A percentile compares a stretch with the other conserved stretches of the same genome.
phyloP scores from a whole-genome alignment of 225 moss, liverwort and hornwort species.

The Anthoceros angustus region DNA sequence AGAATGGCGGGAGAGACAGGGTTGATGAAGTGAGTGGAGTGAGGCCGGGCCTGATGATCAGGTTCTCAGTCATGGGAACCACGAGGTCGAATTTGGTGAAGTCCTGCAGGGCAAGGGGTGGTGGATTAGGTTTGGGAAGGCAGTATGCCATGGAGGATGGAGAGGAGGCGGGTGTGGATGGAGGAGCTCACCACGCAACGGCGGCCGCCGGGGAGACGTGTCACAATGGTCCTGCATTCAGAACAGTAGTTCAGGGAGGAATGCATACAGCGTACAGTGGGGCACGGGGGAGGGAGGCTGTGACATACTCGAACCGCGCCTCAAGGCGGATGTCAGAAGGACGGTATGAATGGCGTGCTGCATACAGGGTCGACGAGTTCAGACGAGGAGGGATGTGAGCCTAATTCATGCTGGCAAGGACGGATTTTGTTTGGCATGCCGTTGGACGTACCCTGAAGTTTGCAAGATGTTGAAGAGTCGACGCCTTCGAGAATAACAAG shows the following conservation, averaged over 20 bases:
- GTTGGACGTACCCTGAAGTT: conserved; percentile 38
- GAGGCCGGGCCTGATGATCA: conserved; percentile 29
- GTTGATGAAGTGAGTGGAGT: conserved; percentile 36
- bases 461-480: conserved; percentile 82
- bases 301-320: conserved; percentile 73
- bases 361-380: conserved; percentile 2
- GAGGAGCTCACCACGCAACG: conserved; percentile 25
- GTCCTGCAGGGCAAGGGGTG: conserved; percentile 17
- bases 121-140: background rate
- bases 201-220: conserved; percentile 21
- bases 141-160: background rate
- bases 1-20: conserved; percentile 35
- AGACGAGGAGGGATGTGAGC: background rate
- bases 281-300: conserved; percentile 25
- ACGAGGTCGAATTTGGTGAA: conserved; percentile 73
- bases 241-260: background rate
- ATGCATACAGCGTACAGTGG: conserved; percentile 10
- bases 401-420: background rate
- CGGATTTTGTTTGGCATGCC: background rate
- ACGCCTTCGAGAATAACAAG: conserved; percentile 83
- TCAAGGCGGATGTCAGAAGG: conserved; percentile 51
- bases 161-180: background rate
- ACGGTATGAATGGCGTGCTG: conserved; percentile 67
- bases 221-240: conserved; percentile 24
- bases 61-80: conserved; percentile 36